Evolutionary conservation across 2,329 filamentous ascomycete species (phyloP).

Genomic region (Hymenoscyphus albidus): DNA sequence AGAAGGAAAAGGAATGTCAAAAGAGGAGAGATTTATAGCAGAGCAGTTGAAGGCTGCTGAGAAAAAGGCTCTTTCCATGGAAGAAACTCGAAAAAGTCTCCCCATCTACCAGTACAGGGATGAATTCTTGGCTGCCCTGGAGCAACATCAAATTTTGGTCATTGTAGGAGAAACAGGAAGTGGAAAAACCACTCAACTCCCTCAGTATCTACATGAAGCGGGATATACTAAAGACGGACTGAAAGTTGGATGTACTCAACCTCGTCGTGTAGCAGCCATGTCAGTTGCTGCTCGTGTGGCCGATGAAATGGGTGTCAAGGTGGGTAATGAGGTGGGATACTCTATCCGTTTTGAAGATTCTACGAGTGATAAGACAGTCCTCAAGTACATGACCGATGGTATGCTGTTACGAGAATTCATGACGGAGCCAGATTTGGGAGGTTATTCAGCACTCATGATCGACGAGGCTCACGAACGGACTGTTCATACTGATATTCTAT

Average conservation of each 20-base stretch:
- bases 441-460: constrained; percentile 88
- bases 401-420: constrained; percentile 89
- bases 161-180: constrained; percentile 93
- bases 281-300: constrained; percentile 94
- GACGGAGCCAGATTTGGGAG: constrained; percentile 77
- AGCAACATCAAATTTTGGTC: constrained; percentile 80
- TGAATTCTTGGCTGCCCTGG: constrained; percentile 80
- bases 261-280: constrained; percentile 94
- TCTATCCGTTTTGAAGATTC: constrained; percentile 92
- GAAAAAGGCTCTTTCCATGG: constrained; percentile 80
- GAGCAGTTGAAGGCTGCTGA: constrained; percentile 85
- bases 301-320: constrained; percentile 84
- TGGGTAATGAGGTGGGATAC: constrained; percentile 92
- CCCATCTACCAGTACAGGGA: constrained; percentile 88
- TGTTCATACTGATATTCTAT: constrained; percentile 82
- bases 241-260: constrained; percentile 91
- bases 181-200: constrained; percentile 93
- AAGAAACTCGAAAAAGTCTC: constrained; percentile 84
- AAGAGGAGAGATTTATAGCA: constrained; percentile 74
- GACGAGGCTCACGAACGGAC: constrained; percentile 97
- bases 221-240: constrained; percentile 80
- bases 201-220: constrained; percentile 89
- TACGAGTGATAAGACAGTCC: constrained; percentile 82
- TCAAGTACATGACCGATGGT: constrained; percentile 98
- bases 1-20: constrained; percentile 65